Evolutionary conservation across 106 monocot genomes (phyloP), one percentile per base, ranked within the genome.

Genomic region (Dendrobium nobile): DNA sequence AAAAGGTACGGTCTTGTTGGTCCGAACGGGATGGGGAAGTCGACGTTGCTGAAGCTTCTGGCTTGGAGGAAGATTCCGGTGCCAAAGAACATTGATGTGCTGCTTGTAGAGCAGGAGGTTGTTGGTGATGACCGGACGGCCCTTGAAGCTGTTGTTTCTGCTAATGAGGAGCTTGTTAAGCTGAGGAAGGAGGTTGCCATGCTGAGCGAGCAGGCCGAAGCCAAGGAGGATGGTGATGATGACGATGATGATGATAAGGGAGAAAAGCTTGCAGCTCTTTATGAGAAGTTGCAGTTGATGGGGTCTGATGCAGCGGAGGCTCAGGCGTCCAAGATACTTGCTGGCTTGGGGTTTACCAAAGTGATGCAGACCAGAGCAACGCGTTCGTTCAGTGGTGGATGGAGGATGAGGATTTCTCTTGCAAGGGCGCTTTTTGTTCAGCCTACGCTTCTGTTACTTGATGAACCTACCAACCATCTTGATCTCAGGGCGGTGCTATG

Each of bases 401-500:
- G 98, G 98, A 83, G 94, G 86, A 98, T 98, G 98, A 87, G 98
- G 78, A 98, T 98, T 16, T 98, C 94, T 1, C 82, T 95, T 5
- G 94, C 98, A 1, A 79, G 94, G 19, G 92, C 98, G 0, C 89
- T 98, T 16, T 98, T 98, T 64, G 82, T 98, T 58, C 98, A 98
- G 85, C 98, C 98, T 4, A 98, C 94, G 1, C 84, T 98, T 47
- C 65, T 98, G 45, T 45, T 98, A 54, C 91, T 98, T 5, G 98
- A 98, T 48, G 97, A 98, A 51, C 97, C 97, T 0, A 95, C 98
- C 41, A 98, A 98, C 78, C 98, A 98, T 73, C 92, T 98, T 26
- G 98, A 98, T 79, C 89, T 98, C 65, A 85, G 98, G 43, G 98
- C 94, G 3, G 98, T 98, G 67, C 91, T 98, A 5, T 98, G 98